A percentile compares a stretch with the other conserved stretches of the same genome.
Evolutionary conservation across 1,284 basidiomycete genomes (phyloP).

Genomic region (Vanrija pseudolonga): DNA sequence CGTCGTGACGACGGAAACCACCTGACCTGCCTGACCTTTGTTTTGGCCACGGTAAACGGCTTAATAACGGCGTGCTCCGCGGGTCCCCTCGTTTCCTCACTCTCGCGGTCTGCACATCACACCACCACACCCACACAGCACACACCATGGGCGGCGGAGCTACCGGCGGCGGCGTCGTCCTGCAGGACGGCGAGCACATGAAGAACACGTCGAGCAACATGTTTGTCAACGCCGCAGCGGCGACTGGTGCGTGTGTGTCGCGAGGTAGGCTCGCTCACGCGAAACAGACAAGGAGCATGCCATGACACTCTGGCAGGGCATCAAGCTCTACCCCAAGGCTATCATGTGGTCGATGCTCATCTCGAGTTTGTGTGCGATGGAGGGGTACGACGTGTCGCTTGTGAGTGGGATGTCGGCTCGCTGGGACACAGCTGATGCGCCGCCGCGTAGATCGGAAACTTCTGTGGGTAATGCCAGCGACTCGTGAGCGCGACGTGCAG

Average conservation of each 20-base stretch:
- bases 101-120: too few relatives aligned
- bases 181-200: too few relatives aligned
- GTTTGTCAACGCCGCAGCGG: neutral
- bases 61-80: too few relatives aligned
- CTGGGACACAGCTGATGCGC: conserved; percentile 26
- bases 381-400: conserved; percentile 25
- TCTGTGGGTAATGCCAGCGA: conserved; percentile 11
- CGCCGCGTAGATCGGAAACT: conserved; percentile 35
- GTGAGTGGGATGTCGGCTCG: neutral
- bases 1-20: too few relatives aligned
- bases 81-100: too few relatives aligned
- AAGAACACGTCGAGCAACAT: neutral
- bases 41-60: too few relatives aligned
- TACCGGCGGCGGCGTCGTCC: too few relatives aligned
- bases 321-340: conserved; percentile 49
- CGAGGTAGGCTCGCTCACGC: neutral
- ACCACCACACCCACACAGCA: too few relatives aligned
- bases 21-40: too few relatives aligned
- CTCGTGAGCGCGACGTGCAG: too few relatives aligned
- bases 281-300: conserved; percentile 39
- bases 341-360: conserved; percentile 50
- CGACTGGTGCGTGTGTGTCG: neutral
- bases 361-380: conserved; percentile 51
- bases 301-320: conserved; percentile 41
- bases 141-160: too few relatives aligned